These are phyloP conservation scores for Lanmaoa pseudosensibilis DNA, from an alignment of 768 basidiomycete species.

Conservation along the genomic window DNA sequence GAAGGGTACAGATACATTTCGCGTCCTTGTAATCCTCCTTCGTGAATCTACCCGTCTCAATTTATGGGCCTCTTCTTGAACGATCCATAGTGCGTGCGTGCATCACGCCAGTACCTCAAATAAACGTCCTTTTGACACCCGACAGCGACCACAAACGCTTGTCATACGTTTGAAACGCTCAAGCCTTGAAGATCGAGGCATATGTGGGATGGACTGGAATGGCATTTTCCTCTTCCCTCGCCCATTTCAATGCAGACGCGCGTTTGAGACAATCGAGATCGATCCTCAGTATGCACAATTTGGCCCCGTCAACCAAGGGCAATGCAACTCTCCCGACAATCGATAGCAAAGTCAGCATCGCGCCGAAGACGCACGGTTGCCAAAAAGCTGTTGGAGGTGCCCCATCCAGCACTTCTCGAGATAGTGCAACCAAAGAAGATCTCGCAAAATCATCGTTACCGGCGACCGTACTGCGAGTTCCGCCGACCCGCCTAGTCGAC, in stretches of 20 bases:
- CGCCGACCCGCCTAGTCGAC: conserved; percentile 48
- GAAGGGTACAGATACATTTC: conserved; percentile 76
- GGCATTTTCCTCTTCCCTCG: conserved; percentile 76
- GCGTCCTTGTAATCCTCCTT: conserved; percentile 85
- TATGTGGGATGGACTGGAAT: conserved; percentile 97
- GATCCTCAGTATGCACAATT: conserved; percentile 86
- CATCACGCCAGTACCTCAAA: neutral
- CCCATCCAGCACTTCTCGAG: conserved; percentile 1
- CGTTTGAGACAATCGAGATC: conserved; percentile 86
- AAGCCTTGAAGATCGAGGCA: conserved; percentile 40
- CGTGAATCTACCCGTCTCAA: conserved; percentile 89
- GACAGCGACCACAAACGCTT: conserved; percentile 77
- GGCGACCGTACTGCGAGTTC: conserved; percentile 46
- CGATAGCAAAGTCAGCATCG: conserved; percentile 89
- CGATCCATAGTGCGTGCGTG: conserved; percentile 70
- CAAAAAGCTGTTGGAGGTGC: conserved; percentile 7
- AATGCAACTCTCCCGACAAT: conserved; percentile 75
- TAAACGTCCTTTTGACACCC: conserved; percentile 9
- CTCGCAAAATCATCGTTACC: conserved; percentile 19
- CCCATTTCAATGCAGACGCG: conserved; percentile 53
- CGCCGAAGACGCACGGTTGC: conserved; percentile 57
- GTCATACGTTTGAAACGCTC: conserved; percentile 62
- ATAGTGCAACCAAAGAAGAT: conserved; percentile 11
- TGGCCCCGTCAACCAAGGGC: conserved; percentile 57
- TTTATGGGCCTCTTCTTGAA: conserved; percentile 91